Conservation (phyloP, 208 protist genomes). For the Trypanosoma mega region DNA sequence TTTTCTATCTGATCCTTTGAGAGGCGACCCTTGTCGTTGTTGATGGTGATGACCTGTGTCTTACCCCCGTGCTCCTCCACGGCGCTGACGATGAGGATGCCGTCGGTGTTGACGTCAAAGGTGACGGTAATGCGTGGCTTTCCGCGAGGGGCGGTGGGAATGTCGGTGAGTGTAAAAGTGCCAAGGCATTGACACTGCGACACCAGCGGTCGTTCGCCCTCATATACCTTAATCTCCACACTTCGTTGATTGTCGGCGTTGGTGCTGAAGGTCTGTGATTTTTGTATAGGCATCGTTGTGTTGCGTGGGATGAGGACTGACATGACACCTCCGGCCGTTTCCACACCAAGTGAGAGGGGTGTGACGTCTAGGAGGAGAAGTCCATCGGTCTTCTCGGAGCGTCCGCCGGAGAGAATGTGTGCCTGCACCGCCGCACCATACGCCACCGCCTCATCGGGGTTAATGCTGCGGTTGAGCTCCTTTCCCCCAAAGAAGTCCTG, state of each 20-base stretch:
- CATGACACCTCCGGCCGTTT: constrained; percentile 95
- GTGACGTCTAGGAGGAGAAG: constrained; percentile 87
- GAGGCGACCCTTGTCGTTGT: constrained; percentile 97
- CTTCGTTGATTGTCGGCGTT: constrained; percentile 81
- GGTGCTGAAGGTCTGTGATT: constrained; percentile 89
- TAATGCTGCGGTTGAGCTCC: constrained; percentile 93
- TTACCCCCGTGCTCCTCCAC: constrained; percentile 93
- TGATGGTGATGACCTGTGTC: constrained; percentile 91
- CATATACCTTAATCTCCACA: constrained; percentile 94
- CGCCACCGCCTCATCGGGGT: constrained; percentile 93
- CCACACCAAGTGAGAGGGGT: constrained; percentile 95
- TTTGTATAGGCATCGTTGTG: constrained; percentile 79
- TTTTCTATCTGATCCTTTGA: constrained; percentile 94
- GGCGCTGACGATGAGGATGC: constrained; percentile 96
- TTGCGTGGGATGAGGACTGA: constrained; percentile 89
- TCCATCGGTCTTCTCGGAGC: constrained; percentile 67
- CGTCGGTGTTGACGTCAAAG: constrained; percentile 98
- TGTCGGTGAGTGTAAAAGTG: constrained; percentile 91
- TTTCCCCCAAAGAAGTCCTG: constrained; percentile 94
- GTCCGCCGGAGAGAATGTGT: constrained; percentile 88
- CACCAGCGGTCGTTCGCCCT: constrained; percentile 93
- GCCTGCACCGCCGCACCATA: constrained; percentile 97
- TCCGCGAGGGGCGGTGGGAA: constrained; percentile 84
- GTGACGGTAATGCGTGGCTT: constrained; percentile 98
- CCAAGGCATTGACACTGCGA: constrained; percentile 95